A percentile compares a stretch with the other conserved stretches of the same genome.
phyloP scores from a whole-genome alignment of 257 asterid species.

The Salvia rosmarinus region DNA sequence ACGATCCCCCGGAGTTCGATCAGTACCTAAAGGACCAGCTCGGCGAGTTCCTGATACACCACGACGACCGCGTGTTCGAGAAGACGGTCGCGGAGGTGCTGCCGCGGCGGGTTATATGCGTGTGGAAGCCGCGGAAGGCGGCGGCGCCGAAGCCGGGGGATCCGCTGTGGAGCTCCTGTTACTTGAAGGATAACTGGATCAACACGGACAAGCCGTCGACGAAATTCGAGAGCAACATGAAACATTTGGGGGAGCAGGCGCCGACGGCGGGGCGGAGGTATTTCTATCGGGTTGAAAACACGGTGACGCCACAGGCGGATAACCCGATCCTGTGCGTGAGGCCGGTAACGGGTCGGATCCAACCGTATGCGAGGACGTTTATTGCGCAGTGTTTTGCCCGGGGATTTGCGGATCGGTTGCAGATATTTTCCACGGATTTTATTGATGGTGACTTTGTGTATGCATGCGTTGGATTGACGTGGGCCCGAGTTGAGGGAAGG shows the following conservation, averaged over 20 bases:
- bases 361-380: constrained; percentile 70
- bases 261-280: constrained; percentile 53
- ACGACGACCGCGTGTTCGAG: constrained; percentile 61
- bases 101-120: constrained; percentile 80
- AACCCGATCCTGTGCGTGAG: constrained; percentile 79
- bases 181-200: constrained; percentile 77
- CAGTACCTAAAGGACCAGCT: constrained; percentile 63
- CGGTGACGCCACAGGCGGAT: constrained; percentile 92
- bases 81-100: constrained; percentile 65
- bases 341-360: constrained; percentile 79
- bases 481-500: constrained; percentile 69
- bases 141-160: constrained; percentile 60
- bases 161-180: constrained; percentile 67
- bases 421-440: constrained; percentile 80
- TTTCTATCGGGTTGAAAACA: constrained; percentile 91
- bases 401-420: constrained; percentile 62
- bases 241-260: constrained; percentile 63
- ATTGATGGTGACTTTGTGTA: constrained; percentile 86
- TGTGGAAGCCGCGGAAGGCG: constrained; percentile 85
- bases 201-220: constrained; percentile 86
- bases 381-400: constrained; percentile 50
- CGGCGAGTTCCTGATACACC: constrained; percentile 69
- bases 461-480: constrained; percentile 74
- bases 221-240: constrained; percentile 81
- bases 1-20: constrained; percentile 77